Conservation (phyloP, 1,284 basidiomycete genomes). For the Coniophora puteana region DNA sequence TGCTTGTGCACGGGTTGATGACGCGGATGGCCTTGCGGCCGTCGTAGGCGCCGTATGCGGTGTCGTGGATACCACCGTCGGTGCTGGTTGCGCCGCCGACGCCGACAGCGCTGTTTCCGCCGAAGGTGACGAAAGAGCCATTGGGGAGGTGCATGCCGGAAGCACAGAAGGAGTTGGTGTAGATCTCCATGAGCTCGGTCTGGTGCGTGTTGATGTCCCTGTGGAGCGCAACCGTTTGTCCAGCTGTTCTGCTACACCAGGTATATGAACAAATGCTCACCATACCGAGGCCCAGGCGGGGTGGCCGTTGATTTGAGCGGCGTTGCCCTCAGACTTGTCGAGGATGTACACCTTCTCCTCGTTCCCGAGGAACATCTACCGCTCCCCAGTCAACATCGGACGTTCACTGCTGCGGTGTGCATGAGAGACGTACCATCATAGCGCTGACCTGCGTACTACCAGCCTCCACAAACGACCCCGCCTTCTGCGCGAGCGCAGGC, state of each 20-base stretch:
- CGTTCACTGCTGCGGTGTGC: constrained; percentile 3
- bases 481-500: constrained; percentile 36
- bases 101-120: constrained; percentile 78
- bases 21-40: constrained; percentile 69
- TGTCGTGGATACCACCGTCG: constrained; percentile 58
- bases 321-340: constrained; percentile 45
- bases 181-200: constrained; percentile 63
- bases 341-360: constrained; percentile 45
- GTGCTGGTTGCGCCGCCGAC: constrained; percentile 60
- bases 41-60: constrained; percentile 62
- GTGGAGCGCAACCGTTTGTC: no score
- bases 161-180: constrained; percentile 81
- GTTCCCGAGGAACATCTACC: constrained; percentile 57
- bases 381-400: neutral
- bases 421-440: constrained; percentile 51
- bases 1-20: constrained; percentile 67
- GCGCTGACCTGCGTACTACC: constrained; percentile 56
- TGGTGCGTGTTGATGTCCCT: constrained; percentile 52
- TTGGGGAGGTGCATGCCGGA: constrained; percentile 71
- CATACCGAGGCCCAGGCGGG: constrained; percentile 42
- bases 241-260: no score
- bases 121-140: constrained; percentile 61
- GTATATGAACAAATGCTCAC: constrained; percentile 28
- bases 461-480: constrained; percentile 40
- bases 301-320: constrained; percentile 34